Evolutionary conservation across 2,329 filamentous ascomycete genomes (phyloP).

Genomic region (Fusarium sp.): DNA sequence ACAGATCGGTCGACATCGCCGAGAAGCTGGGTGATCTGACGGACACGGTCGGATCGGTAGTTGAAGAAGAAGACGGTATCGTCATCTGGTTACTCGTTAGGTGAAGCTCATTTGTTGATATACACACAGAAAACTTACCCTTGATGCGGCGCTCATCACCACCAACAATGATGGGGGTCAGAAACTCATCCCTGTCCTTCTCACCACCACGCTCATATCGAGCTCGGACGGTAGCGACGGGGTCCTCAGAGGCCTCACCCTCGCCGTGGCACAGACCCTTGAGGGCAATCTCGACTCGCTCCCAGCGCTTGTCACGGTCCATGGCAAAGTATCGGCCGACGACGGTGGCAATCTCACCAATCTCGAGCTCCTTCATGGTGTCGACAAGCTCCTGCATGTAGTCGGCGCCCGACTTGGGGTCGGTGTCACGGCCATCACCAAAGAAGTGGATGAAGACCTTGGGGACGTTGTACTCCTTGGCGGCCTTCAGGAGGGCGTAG

Average conservation of each 20-base stretch:
- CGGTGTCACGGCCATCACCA: constrained; percentile 96
- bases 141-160: constrained; percentile 88
- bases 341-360: constrained; percentile 89
- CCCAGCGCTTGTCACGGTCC: constrained; percentile 99
- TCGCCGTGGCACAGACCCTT: constrained; percentile 89
- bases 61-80: constrained; percentile 99
- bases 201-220: constrained; percentile 79
- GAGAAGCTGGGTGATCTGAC: constrained; percentile 94
- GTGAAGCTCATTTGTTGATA: not conserved
- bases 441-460: constrained; percentile 99
- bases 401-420: constrained; percentile 90
- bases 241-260: constrained; percentile 86
- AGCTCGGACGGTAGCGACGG: constrained; percentile 86
- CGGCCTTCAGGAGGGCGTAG: constrained; percentile 86
- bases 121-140: constrained; percentile 62
- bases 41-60: constrained; percentile 97
- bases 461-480: constrained; percentile 87
- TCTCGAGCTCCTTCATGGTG: constrained; percentile 83
- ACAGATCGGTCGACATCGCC: constrained; percentile 94
- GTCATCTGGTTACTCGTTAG: constrained; percentile 68
- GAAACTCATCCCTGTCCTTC: constrained; percentile 92
- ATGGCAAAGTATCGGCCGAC: constrained; percentile 98
- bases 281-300: constrained; percentile 89
- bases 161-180: constrained; percentile 96
- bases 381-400: constrained; percentile 91